Evolutionary conservation across 192 early-diverging fungal genomes (phyloP).

Genomic region (Linderina pennispora): DNA sequence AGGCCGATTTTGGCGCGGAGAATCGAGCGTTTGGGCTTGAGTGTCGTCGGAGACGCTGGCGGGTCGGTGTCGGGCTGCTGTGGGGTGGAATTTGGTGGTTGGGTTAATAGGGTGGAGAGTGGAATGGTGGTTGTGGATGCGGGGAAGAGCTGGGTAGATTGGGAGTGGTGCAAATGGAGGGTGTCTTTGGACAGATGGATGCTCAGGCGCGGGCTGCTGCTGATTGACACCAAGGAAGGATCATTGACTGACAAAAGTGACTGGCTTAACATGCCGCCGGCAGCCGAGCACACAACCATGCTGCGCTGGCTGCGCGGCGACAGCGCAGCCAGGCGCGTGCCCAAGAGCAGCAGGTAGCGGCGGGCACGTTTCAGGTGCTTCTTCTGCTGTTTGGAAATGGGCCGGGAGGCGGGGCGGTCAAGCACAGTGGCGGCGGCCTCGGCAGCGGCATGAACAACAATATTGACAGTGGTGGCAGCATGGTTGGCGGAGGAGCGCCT

Average conservation of each 20-base stretch:
- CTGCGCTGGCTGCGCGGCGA: neutral
- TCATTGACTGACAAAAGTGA: neutral
- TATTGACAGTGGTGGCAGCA: constrained; percentile 1
- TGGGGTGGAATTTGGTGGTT: neutral
- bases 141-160: neutral
- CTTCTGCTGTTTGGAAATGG: too few relatives aligned
- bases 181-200: neutral
- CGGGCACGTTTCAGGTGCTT: too few relatives aligned
- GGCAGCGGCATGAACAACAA: neutral
- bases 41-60: neutral
- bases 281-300: neutral
- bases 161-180: neutral
- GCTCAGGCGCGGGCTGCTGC: neutral
- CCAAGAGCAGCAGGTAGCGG: neutral
- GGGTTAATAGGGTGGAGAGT: neutral
- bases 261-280: neutral
- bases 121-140: neutral
- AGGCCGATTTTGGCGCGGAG: neutral
- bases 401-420: neutral
- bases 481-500: neutral
- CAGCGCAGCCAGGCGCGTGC: neutral
- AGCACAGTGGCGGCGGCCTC: neutral
- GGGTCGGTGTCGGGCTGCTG: neutral
- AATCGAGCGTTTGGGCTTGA: neutral
- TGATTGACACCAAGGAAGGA: neutral